These are phyloP conservation scores for Lactarius sp. DNA, from an alignment of 768 basidiomycete species.

Conservation along the genomic window DNA sequence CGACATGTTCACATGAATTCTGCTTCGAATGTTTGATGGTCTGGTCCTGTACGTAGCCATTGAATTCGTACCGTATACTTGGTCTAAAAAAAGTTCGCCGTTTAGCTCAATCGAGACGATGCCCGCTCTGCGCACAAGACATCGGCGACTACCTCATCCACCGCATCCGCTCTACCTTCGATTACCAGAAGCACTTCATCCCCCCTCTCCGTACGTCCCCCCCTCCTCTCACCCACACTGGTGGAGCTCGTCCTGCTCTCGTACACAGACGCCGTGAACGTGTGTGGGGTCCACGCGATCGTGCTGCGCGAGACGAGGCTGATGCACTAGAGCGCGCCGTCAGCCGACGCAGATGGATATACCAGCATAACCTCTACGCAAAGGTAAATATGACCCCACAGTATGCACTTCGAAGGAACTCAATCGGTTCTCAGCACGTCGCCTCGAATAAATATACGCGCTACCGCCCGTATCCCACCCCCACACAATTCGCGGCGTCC, in stretches of 20 bases:
- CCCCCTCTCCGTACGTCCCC: conserved; percentile 56
- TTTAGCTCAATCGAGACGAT: conserved; percentile 70
- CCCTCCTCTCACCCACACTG: conserved; percentile 26
- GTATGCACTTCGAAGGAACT: neutral
- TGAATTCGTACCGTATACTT: neutral
- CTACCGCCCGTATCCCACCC: conserved; percentile 87
- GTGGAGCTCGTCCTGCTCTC: conserved; percentile 21
- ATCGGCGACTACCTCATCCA: conserved; percentile 77
- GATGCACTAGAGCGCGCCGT: conserved; percentile 77
- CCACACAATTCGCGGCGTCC: conserved; percentile 75
- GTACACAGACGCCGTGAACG: conserved; percentile 37
- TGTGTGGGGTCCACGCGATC: conserved; percentile 51
- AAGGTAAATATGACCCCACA: conserved; percentile 48
- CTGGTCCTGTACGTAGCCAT: conserved; percentile 65
- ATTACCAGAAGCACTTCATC: conserved; percentile 79
- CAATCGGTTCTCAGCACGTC: conserved; percentile 58
- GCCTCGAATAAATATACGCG: conserved; percentile 83
- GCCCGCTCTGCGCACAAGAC: conserved; percentile 66
- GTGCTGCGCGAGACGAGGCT: conserved; percentile 48
- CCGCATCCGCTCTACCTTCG: conserved; percentile 67
- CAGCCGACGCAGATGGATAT: conserved; percentile 70
- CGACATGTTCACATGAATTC: conserved; percentile 86
- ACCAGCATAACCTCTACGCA: conserved; percentile 72
- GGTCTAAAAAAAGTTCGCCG: neutral
- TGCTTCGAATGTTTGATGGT: conserved; percentile 88